These are phyloP conservation scores for Brassica cretica DNA, from an alignment of 345 rosid genomes.

Conservation along the genomic window DNA sequence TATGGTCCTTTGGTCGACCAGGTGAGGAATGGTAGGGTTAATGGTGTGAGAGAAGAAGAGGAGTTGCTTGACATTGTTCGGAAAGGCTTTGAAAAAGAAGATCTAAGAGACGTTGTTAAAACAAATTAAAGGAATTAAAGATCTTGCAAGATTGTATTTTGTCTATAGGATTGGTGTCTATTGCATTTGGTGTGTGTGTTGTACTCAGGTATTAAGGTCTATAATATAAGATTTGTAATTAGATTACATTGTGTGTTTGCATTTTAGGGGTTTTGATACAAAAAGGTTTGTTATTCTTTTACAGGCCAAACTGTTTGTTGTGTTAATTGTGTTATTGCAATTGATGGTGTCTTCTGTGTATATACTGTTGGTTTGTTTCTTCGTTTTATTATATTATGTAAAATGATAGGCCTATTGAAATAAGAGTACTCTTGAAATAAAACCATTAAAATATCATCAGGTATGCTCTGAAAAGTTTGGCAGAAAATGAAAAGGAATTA, in stretches of 20 bases:
- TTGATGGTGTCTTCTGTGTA: slow-evolving; percentile 7
- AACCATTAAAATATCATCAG: neutral
- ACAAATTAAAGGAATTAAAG: slow-evolving; percentile 2
- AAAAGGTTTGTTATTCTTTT: neutral
- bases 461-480: too few species aligned
- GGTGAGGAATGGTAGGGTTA: slow-evolving; percentile 42
- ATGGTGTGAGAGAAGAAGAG: slow-evolving; percentile 43
- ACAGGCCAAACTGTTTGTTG: slow-evolving; percentile 14
- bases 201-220: slow-evolving; percentile 21
- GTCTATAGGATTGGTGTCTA: slow-evolving; percentile 25
- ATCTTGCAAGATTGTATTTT: slow-evolving; percentile 18
- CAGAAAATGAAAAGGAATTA: too few species aligned
- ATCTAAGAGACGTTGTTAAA: slow-evolving; percentile 24
- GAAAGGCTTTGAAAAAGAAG: slow-evolving; percentile 35
- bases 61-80: slow-evolving; percentile 38
- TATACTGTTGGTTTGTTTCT: neutral
- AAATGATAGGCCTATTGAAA: neutral
- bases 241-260: slow-evolving; percentile 22
- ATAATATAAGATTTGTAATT: slow-evolving; percentile 27
- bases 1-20: slow-evolving; percentile 62
- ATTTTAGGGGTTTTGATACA: slow-evolving; percentile 27
- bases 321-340: slow-evolving; percentile 13
- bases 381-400: neutral
- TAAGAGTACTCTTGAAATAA: too few species aligned
- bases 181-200: slow-evolving; percentile 25